These are phyloP conservation scores for Acaromyces ingoldii DNA, from an alignment of 1,284 basidiomycete species.

Conservation along the genomic window DNA sequence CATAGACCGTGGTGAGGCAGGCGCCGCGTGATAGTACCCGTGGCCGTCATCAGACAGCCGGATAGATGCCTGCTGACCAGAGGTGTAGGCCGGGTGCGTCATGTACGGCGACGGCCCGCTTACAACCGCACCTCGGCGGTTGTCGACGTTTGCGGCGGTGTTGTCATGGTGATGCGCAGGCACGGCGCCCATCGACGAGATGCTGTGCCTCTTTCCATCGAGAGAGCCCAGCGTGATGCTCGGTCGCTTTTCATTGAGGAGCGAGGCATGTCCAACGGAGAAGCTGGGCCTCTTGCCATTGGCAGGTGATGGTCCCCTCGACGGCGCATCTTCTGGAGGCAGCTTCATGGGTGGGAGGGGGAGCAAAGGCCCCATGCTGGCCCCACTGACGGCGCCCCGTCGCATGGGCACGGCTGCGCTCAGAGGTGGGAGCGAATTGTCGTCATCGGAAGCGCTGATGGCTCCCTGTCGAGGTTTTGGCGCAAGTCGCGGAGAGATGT, in stretches of 20 bases:
- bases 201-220: no score
- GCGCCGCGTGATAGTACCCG: background rate
- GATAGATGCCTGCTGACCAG: no score
- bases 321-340: background rate
- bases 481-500: background rate
- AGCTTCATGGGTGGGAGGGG: constrained; percentile 4
- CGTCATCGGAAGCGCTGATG: background rate
- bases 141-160: no score
- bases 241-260: no score
- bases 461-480: constrained; percentile 1
- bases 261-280: constrained; percentile 1
- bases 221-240: no score
- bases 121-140: no score
- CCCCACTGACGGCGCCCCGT: constrained; percentile 4
- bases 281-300: constrained; percentile 1
- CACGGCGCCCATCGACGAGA: no score
- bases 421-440: constrained; percentile 1
- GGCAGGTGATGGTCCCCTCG: constrained; percentile 2
- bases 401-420: constrained; percentile 1
- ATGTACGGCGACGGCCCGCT: no score
- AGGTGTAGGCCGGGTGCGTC: no score
- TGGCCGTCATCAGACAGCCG: background rate
- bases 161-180: no score
- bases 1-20: background rate
- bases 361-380: constrained; percentile 2